Evolutionary conservation across 495 filamentous ascomycete species (phyloP).

Genomic region (Penicillium macrosclerotiorum): DNA sequence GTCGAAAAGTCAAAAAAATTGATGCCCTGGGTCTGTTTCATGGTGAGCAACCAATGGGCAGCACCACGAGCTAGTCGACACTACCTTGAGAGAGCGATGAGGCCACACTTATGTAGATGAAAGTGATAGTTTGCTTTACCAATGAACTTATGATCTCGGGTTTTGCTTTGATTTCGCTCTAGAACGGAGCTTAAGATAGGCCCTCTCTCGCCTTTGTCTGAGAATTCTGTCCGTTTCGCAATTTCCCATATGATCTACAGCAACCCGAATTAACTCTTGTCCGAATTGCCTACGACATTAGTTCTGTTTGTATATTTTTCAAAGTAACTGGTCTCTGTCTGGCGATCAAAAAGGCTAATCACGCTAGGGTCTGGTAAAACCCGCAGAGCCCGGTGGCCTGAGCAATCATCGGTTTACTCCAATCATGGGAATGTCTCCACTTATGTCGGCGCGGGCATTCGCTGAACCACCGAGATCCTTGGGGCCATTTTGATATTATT

Average conservation of each 20-base stretch:
- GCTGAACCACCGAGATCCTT: background rate
- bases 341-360: background rate
- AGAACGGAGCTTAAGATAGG: too few species aligned
- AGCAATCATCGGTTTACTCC: background rate
- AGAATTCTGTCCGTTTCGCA: too few species aligned
- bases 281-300: background rate
- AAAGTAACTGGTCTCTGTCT: too few species aligned
- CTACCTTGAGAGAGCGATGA: too few species aligned
- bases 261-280: background rate
- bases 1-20: background rate
- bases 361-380: background rate
- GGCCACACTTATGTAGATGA: too few species aligned
- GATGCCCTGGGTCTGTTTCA: conserved; percentile 1
- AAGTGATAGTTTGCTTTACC: too few species aligned
- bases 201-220: too few species aligned
- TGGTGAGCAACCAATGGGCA: background rate
- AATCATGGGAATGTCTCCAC: background rate
- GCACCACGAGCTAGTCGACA: too few species aligned
- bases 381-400: conserved; percentile 3
- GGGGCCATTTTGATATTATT: too few species aligned
- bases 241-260: too few species aligned
- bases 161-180: too few species aligned
- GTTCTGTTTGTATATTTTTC: background rate
- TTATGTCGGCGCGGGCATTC: background rate
- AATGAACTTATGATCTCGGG: too few species aligned